Percentiles rank a stretch among this genome's conserved stretches.
Evolutionary conservation across 805 yeast species (phyloP).

Genomic region (Brettanomyces bruxellensis): DNA sequence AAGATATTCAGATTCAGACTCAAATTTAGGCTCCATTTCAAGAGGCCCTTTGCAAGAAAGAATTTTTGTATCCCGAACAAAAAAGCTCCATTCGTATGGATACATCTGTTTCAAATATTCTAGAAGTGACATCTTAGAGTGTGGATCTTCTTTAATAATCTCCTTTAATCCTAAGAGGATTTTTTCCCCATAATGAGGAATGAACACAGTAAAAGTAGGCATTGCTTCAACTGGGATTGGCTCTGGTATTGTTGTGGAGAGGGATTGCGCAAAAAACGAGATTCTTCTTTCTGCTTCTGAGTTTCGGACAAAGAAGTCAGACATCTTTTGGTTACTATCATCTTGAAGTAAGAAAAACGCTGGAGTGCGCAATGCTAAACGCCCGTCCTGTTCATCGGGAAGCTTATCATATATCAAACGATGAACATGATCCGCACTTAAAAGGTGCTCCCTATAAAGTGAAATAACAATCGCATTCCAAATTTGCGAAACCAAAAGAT

Average conservation of each 20-base stretch:
- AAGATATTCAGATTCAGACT: slow-evolving; percentile 27
- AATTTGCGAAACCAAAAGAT: slow-evolving; percentile 34
- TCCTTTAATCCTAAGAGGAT: slow-evolving; percentile 36
- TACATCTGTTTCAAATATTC: slow-evolving; percentile 71
- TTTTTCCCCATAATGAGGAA: slow-evolving; percentile 46
- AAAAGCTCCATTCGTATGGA: slow-evolving; percentile 72
- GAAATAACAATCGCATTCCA: slow-evolving; percentile 49
- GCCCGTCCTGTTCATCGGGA: slow-evolving; percentile 39
- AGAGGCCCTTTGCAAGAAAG: slow-evolving; percentile 49
- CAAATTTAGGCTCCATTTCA: slow-evolving; percentile 5
- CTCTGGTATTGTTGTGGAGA: slow-evolving; percentile 39
- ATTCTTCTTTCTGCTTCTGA: slow-evolving; percentile 45
- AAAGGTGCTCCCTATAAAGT: slow-evolving; percentile 44
- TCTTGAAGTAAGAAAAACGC: slow-evolving; percentile 40
- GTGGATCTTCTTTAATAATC: slow-evolving; percentile 34
- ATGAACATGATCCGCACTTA: slow-evolving; percentile 41
- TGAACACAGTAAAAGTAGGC: slow-evolving; percentile 42
- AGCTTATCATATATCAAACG: slow-evolving; percentile 29
- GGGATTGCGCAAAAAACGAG: slow-evolving; percentile 44
- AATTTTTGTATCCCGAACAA: slow-evolving; percentile 67
- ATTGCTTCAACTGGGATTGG: slow-evolving; percentile 38
- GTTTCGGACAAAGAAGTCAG: slow-evolving; percentile 33
- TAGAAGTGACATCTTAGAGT: slow-evolving; percentile 47
- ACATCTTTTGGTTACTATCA: slow-evolving; percentile 30
- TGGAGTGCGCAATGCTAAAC: slow-evolving; percentile 29